Evolutionary conservation across 1,284 basidiomycete genomes (phyloP), one percentile per base, ranked within the genome.

Genomic region (Amylostereum areolatum): DNA sequence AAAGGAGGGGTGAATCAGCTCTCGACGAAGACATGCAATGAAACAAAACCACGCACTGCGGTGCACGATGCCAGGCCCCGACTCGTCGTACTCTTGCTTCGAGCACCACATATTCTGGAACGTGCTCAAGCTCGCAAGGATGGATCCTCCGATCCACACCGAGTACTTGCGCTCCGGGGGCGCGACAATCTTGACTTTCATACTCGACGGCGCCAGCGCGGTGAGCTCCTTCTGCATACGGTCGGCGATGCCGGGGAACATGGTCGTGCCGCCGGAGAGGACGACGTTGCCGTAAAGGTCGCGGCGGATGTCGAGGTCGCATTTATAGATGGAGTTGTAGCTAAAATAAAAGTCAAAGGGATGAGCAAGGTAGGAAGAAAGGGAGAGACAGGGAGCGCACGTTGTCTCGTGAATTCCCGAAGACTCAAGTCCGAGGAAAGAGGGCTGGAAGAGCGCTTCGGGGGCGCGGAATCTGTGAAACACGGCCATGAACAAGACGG

Each of bases 61-160:
- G 70, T 91, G 89, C 59, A 89, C 87, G 58, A 90, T 91, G 54
- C 79, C 85, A 51, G 88, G 89, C 51, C 89, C 89, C 49, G 80
- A 82, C 74, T 93, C 90, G 68, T 93, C 89, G 73, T 92, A 92
- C 70, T 89, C 87, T 66, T 93, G 88, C 78, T 94, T 94, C 57
- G 89, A 90, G 77, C 86, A 87, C 90, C 89, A 92, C 63, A 91
- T 69, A 66, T 86, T 87, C 79, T 97, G 93, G 92, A 97, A 97
- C 58, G 95, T 97, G 60, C 84, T 89, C 50, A 97, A 83, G 52
- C 93, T 97, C 33, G 94, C 92, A 52, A 97, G 78, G 69, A 97
- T 97, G 57, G 92, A 96, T 64, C 95, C 95, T 82, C 95, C 95
- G 66, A 98, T 97, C 95, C 94, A 98, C 73, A 97, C 95, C 48